A percentile compares a stretch with the other conserved stretches of the same genome.
Evolutionary conservation across 1,284 basidiomycete genomes (phyloP).

Genomic region (Ganoderma meredithae): DNA sequence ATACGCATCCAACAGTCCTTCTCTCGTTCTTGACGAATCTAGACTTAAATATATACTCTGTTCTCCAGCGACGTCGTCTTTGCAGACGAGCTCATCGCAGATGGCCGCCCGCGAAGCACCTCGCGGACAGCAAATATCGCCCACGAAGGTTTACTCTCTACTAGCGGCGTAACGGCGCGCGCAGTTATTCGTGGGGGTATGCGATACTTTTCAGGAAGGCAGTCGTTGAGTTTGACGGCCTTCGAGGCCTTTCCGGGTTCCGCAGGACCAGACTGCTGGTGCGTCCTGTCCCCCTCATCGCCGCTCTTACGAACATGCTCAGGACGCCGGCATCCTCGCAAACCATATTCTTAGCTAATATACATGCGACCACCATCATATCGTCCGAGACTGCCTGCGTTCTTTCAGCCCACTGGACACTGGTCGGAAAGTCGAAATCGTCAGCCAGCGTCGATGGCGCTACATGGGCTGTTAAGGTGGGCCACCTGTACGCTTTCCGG

Average conservation of each 20-base stretch:
- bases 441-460: background rate
- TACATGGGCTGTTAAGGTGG: background rate
- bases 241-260: background rate
- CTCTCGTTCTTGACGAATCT: background rate
- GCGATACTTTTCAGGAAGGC: background rate
- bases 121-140: background rate
- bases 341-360: background rate
- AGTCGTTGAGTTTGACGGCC: background rate
- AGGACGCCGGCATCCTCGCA: background rate
- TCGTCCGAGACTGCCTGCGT: background rate
- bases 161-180: background rate
- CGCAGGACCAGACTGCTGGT: background rate
- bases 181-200: background rate
- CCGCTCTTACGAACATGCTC: background rate
- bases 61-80: background rate
- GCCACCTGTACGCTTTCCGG: background rate
- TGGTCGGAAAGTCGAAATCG: background rate
- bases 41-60: background rate
- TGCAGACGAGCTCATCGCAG: background rate
- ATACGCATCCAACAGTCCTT: no score
- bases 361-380: background rate
- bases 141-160: background rate
- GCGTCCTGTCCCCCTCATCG: background rate
- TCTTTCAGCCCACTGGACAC: background rate
- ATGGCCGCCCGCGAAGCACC: background rate